These are phyloP conservation scores for Chenopodium berlandieri DNA, from an alignment of 148 eudicot species.

Conservation along the genomic window DNA sequence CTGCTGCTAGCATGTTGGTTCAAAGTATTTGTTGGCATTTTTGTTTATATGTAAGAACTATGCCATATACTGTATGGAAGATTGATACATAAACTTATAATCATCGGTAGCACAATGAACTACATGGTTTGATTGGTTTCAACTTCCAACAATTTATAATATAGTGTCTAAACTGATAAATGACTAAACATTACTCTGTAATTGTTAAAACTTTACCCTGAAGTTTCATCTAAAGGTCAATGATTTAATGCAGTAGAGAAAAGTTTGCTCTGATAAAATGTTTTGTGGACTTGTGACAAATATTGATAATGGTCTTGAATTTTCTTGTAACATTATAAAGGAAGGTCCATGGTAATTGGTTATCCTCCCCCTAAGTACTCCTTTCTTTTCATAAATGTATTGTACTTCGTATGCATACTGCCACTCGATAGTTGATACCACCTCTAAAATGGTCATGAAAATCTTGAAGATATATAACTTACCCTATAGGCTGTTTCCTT, in stretches of 20 bases:
- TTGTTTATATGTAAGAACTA: background rate
- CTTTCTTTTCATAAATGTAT: background rate
- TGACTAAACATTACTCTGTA: background rate
- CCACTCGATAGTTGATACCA: background rate
- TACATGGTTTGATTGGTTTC: too few species aligned
- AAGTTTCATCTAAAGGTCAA: background rate
- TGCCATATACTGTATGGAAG: background rate
- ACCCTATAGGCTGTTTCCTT: too few species aligned
- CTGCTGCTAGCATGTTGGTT: background rate
- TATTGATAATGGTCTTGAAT: background rate
- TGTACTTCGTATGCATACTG: background rate
- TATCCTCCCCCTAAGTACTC: background rate
- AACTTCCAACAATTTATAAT: background rate
- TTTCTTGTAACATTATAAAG: background rate
- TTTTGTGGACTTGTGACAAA: background rate
- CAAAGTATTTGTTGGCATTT: background rate
- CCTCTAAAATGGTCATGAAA: background rate
- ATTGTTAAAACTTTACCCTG: background rate
- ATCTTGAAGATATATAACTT: background rate
- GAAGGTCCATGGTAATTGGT: background rate
- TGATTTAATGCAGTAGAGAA: too few species aligned
- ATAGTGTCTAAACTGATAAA: too few species aligned
- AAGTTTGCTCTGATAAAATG: too few species aligned
- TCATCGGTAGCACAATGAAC: too few species aligned
- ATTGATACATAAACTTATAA: background rate